A percentile compares a stretch with the other conserved stretches of the same genome.
Conservation (phyloP, 176 grass and related monocot species). For the Areca catechu region DNA sequence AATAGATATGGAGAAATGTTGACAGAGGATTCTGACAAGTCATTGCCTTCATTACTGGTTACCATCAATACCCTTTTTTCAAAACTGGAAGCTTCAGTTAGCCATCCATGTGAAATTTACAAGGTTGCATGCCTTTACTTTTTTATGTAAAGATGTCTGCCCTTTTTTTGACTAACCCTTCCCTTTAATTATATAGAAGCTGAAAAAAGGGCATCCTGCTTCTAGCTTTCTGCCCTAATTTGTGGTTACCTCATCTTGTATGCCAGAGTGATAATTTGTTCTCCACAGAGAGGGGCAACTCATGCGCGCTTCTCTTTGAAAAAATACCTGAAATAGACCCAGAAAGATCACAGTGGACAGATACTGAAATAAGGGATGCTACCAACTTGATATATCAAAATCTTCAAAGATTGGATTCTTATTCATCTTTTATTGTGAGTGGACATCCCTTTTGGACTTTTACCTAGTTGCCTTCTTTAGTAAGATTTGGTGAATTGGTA, state of each 20-base stretch:
- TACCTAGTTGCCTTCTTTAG: not conserved
- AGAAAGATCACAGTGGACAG: conserved; percentile 54
- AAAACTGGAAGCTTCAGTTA: conserved; percentile 64
- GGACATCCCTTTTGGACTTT: not conserved
- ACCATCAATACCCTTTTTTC: conserved; percentile 52
- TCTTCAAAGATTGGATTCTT: conserved; percentile 53
- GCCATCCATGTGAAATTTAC: conserved; percentile 33
- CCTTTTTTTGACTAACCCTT: too few relatives aligned
- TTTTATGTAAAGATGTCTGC: too few relatives aligned
- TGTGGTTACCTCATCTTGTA: not conserved
- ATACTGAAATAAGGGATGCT: conserved; percentile 44
- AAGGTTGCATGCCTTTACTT: conserved; percentile 5
- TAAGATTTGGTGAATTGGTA: not conserved
- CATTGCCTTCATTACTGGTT: conserved; percentile 40
- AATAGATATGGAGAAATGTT: conserved; percentile 46
- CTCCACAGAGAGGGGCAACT: not conserved
- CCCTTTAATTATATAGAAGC: too few relatives aligned
- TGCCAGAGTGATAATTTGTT: conserved; percentile 17
- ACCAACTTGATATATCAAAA: conserved; percentile 68
- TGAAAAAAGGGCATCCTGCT: too few relatives aligned
- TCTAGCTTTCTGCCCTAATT: too few relatives aligned
- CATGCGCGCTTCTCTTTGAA: conserved; percentile 40
- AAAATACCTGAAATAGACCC: conserved; percentile 50
- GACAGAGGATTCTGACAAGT: conserved; percentile 71
- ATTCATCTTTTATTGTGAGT: conserved; percentile 54